Evolutionary conservation across 1,139 yeast genomes (phyloP), one percentile per base, ranked within the genome.

Genomic region (Spathaspora sp.): DNA sequence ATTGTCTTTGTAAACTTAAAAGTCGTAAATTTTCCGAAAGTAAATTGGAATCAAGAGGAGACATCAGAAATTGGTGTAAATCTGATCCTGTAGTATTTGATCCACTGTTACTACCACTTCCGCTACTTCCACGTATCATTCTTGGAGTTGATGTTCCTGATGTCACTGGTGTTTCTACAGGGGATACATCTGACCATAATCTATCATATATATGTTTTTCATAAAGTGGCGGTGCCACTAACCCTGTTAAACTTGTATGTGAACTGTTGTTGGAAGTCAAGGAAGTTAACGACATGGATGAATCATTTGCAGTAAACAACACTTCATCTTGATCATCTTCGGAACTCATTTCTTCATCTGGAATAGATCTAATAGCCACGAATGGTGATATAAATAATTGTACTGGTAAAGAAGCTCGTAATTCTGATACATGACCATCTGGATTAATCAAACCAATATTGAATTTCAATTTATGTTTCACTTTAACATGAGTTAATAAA

Each of bases 201-300:
- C 90, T 70, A 64, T 93, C 99, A 64, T 88, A 90, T 33, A 90
- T 81, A 61, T 89, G 96, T 51, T 78, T 82, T 52, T 84, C 90
- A 60, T 93, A 93, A 51, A 86, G 77, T 25, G 99, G 99, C 3
- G 98, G 98, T 0, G 97, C 96, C 64, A 83, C 74, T 38, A 81
- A 65, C 0, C 78, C 80, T 9, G 71, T 69, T 50, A 72, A 66
- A 9, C 74, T 67, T 1, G 72, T 59, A 38, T 51, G 59, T 0
- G 75, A 70, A 25, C 60, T 61, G 13, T 57, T 56, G 47, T 62
- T 64, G 7, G 73, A 65, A 25, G 18, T 16, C 13, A 24, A 17
- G 17, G 49, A 42, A 48, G 45, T 34, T 53, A 51, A 34, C 44
- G 55, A 56, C 43, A 56, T 61, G 47, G 56, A 57, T 2, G 60